phyloP scores from a whole-genome alignment of 2,329 filamentous ascomycete species.

The Fusarium sp. region DNA sequence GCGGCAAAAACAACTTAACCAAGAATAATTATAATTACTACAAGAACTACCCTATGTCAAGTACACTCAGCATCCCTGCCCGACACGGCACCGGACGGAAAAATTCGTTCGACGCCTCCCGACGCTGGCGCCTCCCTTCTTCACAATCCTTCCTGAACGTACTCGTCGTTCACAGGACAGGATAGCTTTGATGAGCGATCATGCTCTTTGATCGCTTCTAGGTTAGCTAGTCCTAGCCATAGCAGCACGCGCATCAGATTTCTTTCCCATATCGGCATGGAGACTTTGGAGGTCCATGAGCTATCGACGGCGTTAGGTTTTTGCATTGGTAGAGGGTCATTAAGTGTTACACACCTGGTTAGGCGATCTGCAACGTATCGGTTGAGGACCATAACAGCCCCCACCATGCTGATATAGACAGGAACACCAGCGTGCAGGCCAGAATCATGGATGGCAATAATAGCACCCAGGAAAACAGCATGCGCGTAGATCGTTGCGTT shows the following conservation, averaged over 20 bases:
- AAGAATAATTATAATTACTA: too few species aligned
- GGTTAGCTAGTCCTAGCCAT: too few species aligned
- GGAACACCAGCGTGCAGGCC: not conserved
- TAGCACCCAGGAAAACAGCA: not conserved
- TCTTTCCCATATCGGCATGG: not conserved
- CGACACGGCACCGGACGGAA: too few species aligned
- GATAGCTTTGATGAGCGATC: too few species aligned
- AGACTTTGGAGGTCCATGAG: not conserved
- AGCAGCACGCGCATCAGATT: not conserved
- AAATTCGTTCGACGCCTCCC: too few species aligned
- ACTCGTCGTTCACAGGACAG: too few species aligned
- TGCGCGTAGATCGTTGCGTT: conserved; percentile 2
- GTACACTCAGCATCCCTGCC: too few species aligned
- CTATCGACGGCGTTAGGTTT: not conserved
- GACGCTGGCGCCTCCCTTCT: too few species aligned
- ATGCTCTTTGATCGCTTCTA: too few species aligned
- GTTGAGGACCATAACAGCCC: not conserved
- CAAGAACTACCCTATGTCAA: too few species aligned
- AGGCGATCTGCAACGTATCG: not conserved
- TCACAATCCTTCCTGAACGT: not conserved
- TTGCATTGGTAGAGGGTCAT: not conserved
- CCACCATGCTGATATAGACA: not conserved
- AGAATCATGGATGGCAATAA: not conserved
- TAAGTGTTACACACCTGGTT: not conserved
- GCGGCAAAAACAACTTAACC: too few species aligned